These are phyloP conservation scores for Rhodotorula diobovata DNA, from an alignment of 768 basidiomycete genomes.

Conservation along the genomic window DNA sequence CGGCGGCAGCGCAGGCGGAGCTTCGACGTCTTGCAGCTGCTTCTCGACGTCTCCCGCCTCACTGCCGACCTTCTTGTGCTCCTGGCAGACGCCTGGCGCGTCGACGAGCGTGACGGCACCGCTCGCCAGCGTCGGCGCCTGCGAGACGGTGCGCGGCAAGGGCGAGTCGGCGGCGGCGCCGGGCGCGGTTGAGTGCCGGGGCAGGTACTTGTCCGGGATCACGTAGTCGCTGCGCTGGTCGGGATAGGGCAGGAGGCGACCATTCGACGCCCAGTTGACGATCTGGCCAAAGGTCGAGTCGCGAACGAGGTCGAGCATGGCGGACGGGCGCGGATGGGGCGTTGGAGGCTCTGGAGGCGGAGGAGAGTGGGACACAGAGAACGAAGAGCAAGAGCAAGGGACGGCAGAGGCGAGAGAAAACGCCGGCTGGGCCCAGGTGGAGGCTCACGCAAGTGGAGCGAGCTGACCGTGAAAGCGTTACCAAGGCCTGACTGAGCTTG, in stretches of 20 bases:
- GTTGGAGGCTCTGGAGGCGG: too few relatives aligned
- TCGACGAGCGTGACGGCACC: slow-evolving; percentile 21
- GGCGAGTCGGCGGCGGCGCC: not conserved
- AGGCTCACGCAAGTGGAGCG: too few relatives aligned
- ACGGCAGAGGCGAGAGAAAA: too few relatives aligned
- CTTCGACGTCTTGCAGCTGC: not conserved
- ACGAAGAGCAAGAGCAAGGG: too few relatives aligned
- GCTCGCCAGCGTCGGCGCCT: not conserved
- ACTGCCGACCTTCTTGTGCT: not conserved
- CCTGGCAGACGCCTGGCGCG: not conserved
- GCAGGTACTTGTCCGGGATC: slow-evolving; percentile 26
- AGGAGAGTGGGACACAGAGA: not conserved
- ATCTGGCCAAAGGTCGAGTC: slow-evolving; percentile 36
- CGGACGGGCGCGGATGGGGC: too few relatives aligned
- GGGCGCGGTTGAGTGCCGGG: not conserved
- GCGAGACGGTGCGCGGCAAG: not conserved
- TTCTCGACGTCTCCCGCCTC: slow-evolving; percentile 7
- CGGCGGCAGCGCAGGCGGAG: not conserved
- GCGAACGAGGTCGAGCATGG: slow-evolving; percentile 27
- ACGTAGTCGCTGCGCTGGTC: slow-evolving; percentile 37
- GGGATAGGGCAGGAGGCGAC: slow-evolving; percentile 34
- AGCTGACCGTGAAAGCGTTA: too few relatives aligned
- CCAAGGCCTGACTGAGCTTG: too few relatives aligned
- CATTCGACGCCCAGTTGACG: slow-evolving; percentile 32
- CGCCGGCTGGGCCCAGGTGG: too few relatives aligned